Percentiles rank a stretch among this genome's conserved stretches.
phyloP scores from a whole-genome alignment of 306 rosid species.

The Vigna hirtella region DNA sequence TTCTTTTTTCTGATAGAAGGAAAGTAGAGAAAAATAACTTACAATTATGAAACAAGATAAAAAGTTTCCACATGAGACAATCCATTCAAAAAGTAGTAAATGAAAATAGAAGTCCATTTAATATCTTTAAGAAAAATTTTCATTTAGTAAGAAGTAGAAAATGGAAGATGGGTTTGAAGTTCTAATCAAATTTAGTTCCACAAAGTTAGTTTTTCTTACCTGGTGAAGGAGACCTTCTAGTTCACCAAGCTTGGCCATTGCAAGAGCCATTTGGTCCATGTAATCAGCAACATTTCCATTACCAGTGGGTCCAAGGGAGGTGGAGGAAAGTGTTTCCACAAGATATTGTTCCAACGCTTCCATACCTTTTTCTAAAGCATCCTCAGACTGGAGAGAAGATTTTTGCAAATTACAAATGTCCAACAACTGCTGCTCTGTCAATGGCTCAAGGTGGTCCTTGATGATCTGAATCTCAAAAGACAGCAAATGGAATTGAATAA shows the following conservation, averaged over 20 bases:
- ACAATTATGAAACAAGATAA: background rate
- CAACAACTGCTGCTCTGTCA: constrained; percentile 81
- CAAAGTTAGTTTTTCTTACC: constrained; percentile 43
- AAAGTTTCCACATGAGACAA: background rate
- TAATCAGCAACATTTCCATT: constrained; percentile 77
- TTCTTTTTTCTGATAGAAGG: background rate
- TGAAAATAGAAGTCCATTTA: background rate
- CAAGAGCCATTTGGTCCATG: constrained; percentile 93
- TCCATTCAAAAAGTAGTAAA: background rate
- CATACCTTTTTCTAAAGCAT: constrained; percentile 84
- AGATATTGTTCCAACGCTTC: constrained; percentile 77
- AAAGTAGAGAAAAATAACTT: background rate
- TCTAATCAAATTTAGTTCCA: background rate
- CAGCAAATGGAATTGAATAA: background rate
- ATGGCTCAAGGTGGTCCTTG: constrained; percentile 76
- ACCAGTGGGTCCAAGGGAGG: constrained; percentile 54
- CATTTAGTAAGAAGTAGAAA: background rate
- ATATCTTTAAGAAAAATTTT: background rate
- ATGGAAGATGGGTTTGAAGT: background rate
- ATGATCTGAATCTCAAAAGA: constrained; percentile 62
- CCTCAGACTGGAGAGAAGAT: constrained; percentile 80
- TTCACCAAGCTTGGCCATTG: constrained; percentile 76
- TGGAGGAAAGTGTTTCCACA: constrained; percentile 67
- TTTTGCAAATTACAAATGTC: constrained; percentile 73
- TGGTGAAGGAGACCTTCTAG: constrained; percentile 69